These are phyloP conservation scores for Halenospora varia DNA, from an alignment of 495 filamentous ascomycete species.

Conservation along the genomic window DNA sequence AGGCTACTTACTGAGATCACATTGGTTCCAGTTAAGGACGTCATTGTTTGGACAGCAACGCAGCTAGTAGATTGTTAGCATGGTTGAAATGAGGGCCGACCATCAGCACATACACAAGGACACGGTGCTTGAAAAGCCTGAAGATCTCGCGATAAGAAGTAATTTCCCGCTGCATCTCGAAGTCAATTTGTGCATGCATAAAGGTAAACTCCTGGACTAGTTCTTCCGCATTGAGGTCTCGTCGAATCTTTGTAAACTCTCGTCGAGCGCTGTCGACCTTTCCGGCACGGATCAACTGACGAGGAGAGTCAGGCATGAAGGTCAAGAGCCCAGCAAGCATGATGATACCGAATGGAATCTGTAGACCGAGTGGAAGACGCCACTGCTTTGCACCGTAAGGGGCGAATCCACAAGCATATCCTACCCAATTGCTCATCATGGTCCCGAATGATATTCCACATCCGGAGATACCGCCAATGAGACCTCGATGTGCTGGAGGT, in stretches of 20 bases:
- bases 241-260: slow-evolving; percentile 46
- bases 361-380: slow-evolving; percentile 53
- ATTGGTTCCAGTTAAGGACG: slow-evolving; percentile 52
- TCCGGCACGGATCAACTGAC: slow-evolving; percentile 50
- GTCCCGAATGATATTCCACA: slow-evolving; percentile 56
- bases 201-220: slow-evolving; percentile 49
- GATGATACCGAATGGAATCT: slow-evolving; percentile 56
- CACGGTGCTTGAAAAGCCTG: slow-evolving; percentile 45
- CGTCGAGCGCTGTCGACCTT: slow-evolving; percentile 44
- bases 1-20: slow-evolving; percentile 33
- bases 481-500: slow-evolving; percentile 45
- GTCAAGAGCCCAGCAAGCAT: slow-evolving; percentile 51
- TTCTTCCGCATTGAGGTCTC: slow-evolving; percentile 43
- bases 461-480: slow-evolving; percentile 56
- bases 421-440: slow-evolving; percentile 56
- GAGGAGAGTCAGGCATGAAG: slow-evolving; percentile 57
- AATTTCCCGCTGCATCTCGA: slow-evolving; percentile 54
- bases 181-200: slow-evolving; percentile 57
- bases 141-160: slow-evolving; percentile 50
- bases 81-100: too few relatives aligned
- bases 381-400: slow-evolving; percentile 51
- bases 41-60: slow-evolving; percentile 57
- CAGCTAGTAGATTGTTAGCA: slow-evolving; percentile 5
- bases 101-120: slow-evolving; percentile 38
- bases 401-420: slow-evolving; percentile 52